phyloP scores from a whole-genome alignment of 352 stramenopile genomes.

The Globisporangium splendens region DNA sequence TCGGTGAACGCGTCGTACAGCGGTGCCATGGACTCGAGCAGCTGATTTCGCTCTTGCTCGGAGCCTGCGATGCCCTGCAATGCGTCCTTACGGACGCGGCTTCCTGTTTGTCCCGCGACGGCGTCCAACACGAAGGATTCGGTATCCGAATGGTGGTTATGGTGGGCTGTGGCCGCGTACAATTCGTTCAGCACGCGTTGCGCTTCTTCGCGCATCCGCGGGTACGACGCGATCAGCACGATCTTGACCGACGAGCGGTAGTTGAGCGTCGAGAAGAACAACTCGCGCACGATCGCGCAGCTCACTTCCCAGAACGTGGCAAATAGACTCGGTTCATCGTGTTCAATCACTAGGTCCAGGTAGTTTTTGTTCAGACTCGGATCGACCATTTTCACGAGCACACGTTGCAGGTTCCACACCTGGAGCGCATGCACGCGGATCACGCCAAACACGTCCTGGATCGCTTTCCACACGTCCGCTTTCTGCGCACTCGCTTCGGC shows the following conservation, averaged over 20 bases:
- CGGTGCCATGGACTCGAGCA: slow-evolving; percentile 67
- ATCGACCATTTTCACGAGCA: slow-evolving; percentile 77
- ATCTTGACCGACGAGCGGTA: slow-evolving; percentile 63
- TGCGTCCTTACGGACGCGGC: slow-evolving; percentile 7
- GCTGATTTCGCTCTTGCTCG: slow-evolving; percentile 44
- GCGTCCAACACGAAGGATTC: slow-evolving; percentile 1
- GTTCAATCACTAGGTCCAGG: slow-evolving; percentile 64
- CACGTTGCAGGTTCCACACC: slow-evolving; percentile 86
- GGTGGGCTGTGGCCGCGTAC: slow-evolving; percentile 46
- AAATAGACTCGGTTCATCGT: slow-evolving; percentile 77
- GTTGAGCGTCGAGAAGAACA: slow-evolving; percentile 55
- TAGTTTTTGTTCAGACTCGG: slow-evolving; percentile 41
- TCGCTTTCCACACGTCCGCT: slow-evolving; percentile 74
- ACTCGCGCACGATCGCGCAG: slow-evolving; percentile 68
- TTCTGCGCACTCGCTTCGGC: slow-evolving; percentile 44
- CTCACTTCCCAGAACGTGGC: slow-evolving; percentile 85
- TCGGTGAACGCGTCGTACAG: slow-evolving; percentile 74
- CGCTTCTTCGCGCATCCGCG: slow-evolving; percentile 74
- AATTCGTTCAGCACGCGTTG: slow-evolving; percentile 61
- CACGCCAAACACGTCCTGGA: slow-evolving; percentile 75
- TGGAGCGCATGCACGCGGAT: slow-evolving; percentile 66
- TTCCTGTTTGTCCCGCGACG: slow-evolving; percentile 8
- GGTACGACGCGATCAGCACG: slow-evolving; percentile 73
- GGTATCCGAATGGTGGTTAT: slow-evolving; percentile 11
- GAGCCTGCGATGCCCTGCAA: slow-evolving; percentile 37